phyloP scores from a whole-genome alignment of 163 green algal species.

The Chlamydomonas reinhardtii region DNA sequence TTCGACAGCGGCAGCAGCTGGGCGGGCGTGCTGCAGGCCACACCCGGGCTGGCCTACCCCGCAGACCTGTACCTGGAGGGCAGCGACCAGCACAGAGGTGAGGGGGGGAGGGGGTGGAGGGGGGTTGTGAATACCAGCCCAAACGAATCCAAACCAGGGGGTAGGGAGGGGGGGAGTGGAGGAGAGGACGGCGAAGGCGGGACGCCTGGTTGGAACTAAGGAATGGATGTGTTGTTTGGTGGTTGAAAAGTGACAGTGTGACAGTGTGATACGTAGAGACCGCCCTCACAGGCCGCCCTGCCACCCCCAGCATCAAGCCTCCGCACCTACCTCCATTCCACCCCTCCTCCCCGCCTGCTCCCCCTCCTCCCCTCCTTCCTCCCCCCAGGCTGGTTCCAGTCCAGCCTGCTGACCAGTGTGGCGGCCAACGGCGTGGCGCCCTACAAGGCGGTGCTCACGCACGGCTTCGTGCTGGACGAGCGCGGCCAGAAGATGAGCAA shows the following conservation, averaged over 20 bases:
- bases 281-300: too few species aligned
- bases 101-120: not conserved
- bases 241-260: too few species aligned
- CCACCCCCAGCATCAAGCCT: too few species aligned
- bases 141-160: too few species aligned
- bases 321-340: not conserved
- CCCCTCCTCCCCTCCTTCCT: not conserved
- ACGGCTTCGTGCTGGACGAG: conserved; percentile 98
- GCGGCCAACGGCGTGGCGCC: conserved; percentile 84
- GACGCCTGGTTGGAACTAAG: too few species aligned
- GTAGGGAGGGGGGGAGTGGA: too few species aligned
- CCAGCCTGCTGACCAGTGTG: conserved; percentile 93
- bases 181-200: too few species aligned
- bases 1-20: conserved; percentile 97
- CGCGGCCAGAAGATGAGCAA: conserved; percentile 99
- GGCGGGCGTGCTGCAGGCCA: conserved; percentile 84
- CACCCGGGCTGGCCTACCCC: conserved; percentile 80
- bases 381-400: conserved; percentile 96
- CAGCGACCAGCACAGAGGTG: conserved; percentile 91
- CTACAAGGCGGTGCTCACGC: conserved; percentile 84
- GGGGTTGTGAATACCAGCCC: too few species aligned
- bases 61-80: conserved; percentile 99
- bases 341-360: too few species aligned
- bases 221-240: too few species aligned
- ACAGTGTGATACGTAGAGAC: too few species aligned